A percentile compares a stretch with the other conserved stretches of the same genome.
Evolutionary conservation across 306 rosid genomes (phyloP).

Genomic region (Cercis canadensis): DNA sequence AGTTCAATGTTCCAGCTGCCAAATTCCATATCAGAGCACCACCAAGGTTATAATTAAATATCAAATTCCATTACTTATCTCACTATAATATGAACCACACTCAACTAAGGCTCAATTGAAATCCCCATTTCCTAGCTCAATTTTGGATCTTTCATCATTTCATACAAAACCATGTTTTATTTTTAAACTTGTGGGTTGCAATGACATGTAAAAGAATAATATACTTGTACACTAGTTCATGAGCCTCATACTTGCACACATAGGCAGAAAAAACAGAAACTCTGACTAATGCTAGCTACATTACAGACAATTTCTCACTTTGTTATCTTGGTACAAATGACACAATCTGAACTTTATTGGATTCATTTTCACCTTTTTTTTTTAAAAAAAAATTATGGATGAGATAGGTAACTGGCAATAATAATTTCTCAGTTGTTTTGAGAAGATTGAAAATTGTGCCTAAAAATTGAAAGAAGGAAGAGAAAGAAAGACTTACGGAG

Average conservation of each 20-base stretch:
- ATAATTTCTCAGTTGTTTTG: too few species aligned
- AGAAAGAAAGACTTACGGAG: constrained; percentile 63
- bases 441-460: not conserved
- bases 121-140: not conserved
- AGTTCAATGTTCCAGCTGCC: constrained; percentile 92
- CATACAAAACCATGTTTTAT: not conserved
- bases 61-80: not conserved
- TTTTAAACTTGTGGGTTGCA: not conserved
- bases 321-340: too few species aligned
- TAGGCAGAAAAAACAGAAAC: too few species aligned
- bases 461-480: not conserved
- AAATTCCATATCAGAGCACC: constrained; percentile 19
- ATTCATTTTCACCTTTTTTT: too few species aligned
- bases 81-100: constrained; percentile 14
- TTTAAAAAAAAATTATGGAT: too few species aligned
- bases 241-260: too few species aligned
- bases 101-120: not conserved
- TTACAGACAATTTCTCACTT: too few species aligned
- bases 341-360: too few species aligned
- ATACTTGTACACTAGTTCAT: too few species aligned
- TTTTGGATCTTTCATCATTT: not conserved
- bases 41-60: constrained; percentile 25
- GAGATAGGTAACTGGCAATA: too few species aligned
- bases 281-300: too few species aligned
- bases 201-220: not conserved